phyloP scores from a whole-genome alignment of 2,329 filamentous ascomycete species.

The Ophiostoma tasmaniense region DNA sequence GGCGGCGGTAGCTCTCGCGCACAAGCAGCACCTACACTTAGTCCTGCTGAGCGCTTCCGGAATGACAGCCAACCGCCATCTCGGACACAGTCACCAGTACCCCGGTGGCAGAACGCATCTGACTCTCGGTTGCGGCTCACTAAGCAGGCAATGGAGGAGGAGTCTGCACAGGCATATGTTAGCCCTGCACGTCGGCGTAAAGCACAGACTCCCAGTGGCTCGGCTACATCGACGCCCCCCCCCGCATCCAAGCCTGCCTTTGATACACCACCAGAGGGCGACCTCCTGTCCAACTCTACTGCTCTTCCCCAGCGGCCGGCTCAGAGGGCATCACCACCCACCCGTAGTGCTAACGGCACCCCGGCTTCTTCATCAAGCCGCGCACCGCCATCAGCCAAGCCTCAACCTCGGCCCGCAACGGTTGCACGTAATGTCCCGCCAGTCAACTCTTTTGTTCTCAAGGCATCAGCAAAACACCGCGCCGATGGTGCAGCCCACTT shows the following conservation, averaged over 20 bases:
- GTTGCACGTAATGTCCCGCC: constrained; percentile 54
- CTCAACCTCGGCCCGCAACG: constrained; percentile 25
- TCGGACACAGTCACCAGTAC: constrained; percentile 44
- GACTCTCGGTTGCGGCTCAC: constrained; percentile 56
- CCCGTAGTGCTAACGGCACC: constrained; percentile 27
- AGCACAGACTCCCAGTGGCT: constrained; percentile 14
- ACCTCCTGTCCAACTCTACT: constrained; percentile 54
- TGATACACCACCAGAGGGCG: constrained; percentile 40
- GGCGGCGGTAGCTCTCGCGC: background rate
- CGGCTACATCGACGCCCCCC: constrained; percentile 34
- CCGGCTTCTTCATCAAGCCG: constrained; percentile 27
- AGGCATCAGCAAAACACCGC: constrained; percentile 69
- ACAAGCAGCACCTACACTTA: constrained; percentile 22
- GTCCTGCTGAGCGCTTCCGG: constrained; percentile 27
- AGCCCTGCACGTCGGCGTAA: constrained; percentile 78
- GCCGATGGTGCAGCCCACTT: constrained; percentile 79
- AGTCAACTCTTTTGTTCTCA: constrained; percentile 60
- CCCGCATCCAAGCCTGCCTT: constrained; percentile 25
- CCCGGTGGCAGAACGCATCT: constrained; percentile 47
- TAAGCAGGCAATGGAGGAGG: constrained; percentile 67
- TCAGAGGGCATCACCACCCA: background rate
- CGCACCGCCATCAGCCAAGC: constrained; percentile 30
- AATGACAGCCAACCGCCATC: constrained; percentile 26
- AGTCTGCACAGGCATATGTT: constrained; percentile 74
- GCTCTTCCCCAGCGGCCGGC: constrained; percentile 24